Evolutionary conservation across 192 early-diverging fungal genomes (phyloP), one percentile per base, ranked within the genome.

Genomic region (Endogone sp.): DNA sequence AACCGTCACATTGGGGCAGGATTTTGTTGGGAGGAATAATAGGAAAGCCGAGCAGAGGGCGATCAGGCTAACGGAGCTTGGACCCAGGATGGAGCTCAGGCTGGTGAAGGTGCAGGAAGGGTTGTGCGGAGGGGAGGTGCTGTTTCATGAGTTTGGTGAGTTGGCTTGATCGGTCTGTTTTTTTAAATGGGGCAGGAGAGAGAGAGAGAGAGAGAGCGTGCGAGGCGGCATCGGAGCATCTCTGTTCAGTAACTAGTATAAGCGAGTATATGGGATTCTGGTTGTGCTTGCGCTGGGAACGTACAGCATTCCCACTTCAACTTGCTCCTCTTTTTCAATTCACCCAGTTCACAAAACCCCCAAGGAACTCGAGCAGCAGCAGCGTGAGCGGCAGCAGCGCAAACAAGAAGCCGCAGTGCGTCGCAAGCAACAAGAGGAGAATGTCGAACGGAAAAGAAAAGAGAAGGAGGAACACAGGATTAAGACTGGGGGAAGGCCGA

Each of bases 61-160:
- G 0, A 89, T 99, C 22, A 84, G 88, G 24, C 80, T 99, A 25
- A 75, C 86, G 21, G 97, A 99, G 81, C 73, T 98, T 4, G 97
- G 97, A 2, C 97, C 97, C 26, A 84, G 96, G 29, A 87, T 99
- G 88, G 86, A 93, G 49, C 79, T 98, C 56, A 71, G 80, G 59
- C 80, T 99, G 58, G 73, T 93, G 64, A 99, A 99, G 84, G 90
- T 99, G 56, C 86, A 95, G 71, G 86, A 74, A 37, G 97, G 94
- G 2, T 69, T 99, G 64, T 94, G 94, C 69, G 89, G 87, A 44
- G 97, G 96, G 32, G 94, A 97, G 58, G 89, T 99, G n/a, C 76
- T 99, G 27, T 93, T 91, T 78, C 96, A 99, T 81, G 85, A 85
- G 57, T 89, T 87, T 69, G 71, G 89, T 91, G 84, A 74, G 86